Conservation (phyloP, 2,329 filamentous ascomycete genomes). For the Passalora sequoiae region DNA sequence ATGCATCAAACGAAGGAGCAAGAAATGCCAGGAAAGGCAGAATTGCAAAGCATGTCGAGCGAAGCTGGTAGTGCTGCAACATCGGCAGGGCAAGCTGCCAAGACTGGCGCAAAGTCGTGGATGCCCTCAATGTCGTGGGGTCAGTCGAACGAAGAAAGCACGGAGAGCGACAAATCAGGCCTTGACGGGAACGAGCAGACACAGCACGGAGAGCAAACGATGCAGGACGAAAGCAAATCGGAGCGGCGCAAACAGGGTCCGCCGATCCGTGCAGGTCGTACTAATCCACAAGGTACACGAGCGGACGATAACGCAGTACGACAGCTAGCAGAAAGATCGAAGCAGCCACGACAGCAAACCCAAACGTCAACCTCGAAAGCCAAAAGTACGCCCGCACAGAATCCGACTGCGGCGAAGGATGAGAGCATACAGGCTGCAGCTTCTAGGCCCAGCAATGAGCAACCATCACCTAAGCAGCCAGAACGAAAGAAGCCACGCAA, state of each 20-base stretch:
- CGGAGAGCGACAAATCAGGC: not conserved
- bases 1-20: conserved; percentile 27
- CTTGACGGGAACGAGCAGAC: not conserved
- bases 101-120: not conserved
- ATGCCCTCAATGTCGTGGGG: conserved; percentile 5
- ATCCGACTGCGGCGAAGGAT: not conserved
- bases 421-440: not conserved
- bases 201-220: not conserved
- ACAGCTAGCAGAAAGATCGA: not conserved
- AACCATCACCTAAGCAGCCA: not conserved
- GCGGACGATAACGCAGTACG: conserved; percentile 1
- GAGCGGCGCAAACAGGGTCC: not conserved
- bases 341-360: not conserved
- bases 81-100: not conserved
- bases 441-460: not conserved
- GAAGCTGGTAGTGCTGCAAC: conserved; percentile 2
- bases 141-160: not conserved
- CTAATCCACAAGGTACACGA: conserved; percentile 7
- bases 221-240: not conserved
- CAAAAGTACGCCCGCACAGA: too few relatives aligned
- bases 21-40: conserved; percentile 21
- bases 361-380: too few relatives aligned
- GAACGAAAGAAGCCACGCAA: conserved; percentile 18
- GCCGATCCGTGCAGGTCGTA: conserved; percentile 1
- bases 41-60: conserved; percentile 16